Conservation (phyloP, 305 asterid genomes). For the Fraxinus latifolia region DNA sequence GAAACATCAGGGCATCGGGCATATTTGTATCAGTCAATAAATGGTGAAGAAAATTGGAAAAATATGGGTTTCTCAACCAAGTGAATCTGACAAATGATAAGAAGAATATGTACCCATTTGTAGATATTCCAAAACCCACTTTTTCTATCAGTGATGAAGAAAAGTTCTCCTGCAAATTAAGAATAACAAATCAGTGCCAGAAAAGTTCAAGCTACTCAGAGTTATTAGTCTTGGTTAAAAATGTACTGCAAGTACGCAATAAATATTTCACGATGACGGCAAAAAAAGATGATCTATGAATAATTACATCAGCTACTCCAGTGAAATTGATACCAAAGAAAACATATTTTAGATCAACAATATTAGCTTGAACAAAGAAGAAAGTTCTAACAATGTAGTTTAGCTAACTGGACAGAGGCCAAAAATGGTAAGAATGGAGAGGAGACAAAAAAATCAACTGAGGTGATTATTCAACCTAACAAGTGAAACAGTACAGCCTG, state of each 20-base stretch:
- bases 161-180: constrained; percentile 76
- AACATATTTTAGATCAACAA: neutral
- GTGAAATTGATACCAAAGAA: constrained; percentile 3
- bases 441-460: neutral
- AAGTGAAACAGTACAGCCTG: neutral
- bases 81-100: constrained; percentile 18
- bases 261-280: neutral
- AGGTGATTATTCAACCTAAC: neutral
- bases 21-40: neutral
- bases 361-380: neutral
- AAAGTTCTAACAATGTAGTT: neutral
- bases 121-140: constrained; percentile 93
- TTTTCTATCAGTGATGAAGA: constrained; percentile 76
- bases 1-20: neutral
- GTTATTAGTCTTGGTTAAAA: neutral
- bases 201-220: neutral
- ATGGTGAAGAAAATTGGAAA: constrained; percentile 15
- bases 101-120: constrained; percentile 69
- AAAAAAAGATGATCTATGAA: neutral
- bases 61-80: constrained; percentile 5
- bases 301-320: constrained; percentile 1
- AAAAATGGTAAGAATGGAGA: neutral
- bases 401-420: neutral
- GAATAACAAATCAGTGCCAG: constrained; percentile 17
- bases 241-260: neutral